Evolutionary conservation across 176 grass and related monocot species (phyloP), one percentile per base, ranked within the genome.

Genomic region (Urochloa ruziziensis): DNA sequence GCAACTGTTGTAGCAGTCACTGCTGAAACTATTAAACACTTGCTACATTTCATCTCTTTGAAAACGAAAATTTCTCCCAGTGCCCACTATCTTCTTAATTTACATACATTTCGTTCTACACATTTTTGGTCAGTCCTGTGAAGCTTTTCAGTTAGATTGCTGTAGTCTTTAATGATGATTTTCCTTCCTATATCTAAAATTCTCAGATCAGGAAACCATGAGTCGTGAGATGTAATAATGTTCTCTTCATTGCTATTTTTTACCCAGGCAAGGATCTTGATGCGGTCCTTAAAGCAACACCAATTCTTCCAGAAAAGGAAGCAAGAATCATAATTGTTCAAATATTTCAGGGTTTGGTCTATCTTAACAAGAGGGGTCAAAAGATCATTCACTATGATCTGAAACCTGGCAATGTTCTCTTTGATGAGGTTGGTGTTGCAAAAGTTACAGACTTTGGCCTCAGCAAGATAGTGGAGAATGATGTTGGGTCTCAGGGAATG

Each of bases 371-470:
- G 88, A 89, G 91, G 75, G 79, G 89, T 89, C 93, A 96, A 86
- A 99, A 90, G 73, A 94, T 99, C 70, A 99, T 99, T 62, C 96
- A 99, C 85, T 99, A 99, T 61, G 96, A 99, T 88, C 84, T 99
- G 36, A 99, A 99, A 59, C 96, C 96, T 67, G 93, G 96, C 82
- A 99, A 99, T 78, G 96, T 99, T 82, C 88, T 99, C 58, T 99
- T 99, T 16, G 96, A 99, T 79, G 96, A 96, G 58, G 83, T 99
- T 82, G 93, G 96, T 75, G 91, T 94, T 57, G 81, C 93, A 80
- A 99, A 99, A 90, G 93, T 99, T 56, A 99, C 96, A 48, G 96
- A 99, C 87, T 99, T 99, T 91, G 96, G 96, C 53, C 93, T 99
- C 62, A 99, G 96, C 90, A 99, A 99, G 86, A 99, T 99, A 81